A percentile compares a stretch with the other conserved stretches of the same genome.
Conservation (phyloP, 305 asterid genomes). For the Fraxinus floribunda region DNA sequence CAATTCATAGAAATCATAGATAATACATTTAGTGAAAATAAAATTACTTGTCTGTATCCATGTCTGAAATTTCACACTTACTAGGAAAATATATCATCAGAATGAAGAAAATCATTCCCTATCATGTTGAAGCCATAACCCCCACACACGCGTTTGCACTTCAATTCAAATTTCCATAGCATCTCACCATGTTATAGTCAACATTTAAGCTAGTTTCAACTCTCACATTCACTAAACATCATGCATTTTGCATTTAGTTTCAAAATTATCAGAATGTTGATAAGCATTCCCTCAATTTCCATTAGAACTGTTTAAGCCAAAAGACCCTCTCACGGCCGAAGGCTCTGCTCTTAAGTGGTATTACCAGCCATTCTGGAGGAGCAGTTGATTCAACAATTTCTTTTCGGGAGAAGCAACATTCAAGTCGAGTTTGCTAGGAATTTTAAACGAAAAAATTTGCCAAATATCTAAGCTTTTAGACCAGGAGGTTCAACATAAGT, state of each 20-base stretch:
- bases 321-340: no score
- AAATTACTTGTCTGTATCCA: no score
- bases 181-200: neutral
- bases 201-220: neutral
- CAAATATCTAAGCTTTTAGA: neutral
- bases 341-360: no score
- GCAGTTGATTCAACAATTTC: no score
- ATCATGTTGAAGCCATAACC: neutral
- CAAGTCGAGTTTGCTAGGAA: no score
- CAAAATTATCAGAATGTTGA: neutral
- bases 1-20: neutral
- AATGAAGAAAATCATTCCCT: neutral
- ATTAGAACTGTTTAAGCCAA: neutral
- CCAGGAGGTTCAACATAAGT: neutral
- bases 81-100: neutral
- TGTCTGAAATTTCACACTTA: neutral
- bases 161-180: neutral
- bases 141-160: neutral
- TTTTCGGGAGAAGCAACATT: no score
- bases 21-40: neutral
- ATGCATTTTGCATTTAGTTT: neutral
- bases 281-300: neutral
- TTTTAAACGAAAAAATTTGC: neutral
- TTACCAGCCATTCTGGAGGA: no score
- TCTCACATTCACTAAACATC: neutral